phyloP scores from a whole-genome alignment of 2,329 filamentous ascomycete species.

The Fusarium udum region DNA sequence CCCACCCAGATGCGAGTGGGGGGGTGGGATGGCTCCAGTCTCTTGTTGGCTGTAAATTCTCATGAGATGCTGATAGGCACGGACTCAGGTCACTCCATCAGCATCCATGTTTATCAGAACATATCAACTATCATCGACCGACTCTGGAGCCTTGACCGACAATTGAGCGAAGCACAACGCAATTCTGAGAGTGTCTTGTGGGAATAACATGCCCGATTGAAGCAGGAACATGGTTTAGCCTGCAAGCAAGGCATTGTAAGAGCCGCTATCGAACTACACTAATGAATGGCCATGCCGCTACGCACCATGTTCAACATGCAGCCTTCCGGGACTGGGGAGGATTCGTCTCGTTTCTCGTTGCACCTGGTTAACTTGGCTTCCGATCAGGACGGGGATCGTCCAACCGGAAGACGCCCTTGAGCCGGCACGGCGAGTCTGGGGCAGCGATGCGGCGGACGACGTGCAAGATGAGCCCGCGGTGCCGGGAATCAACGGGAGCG shows the following conservation, averaged over 20 bases:
- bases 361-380: constrained; percentile 27
- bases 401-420: constrained; percentile 39
- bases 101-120: constrained; percentile 36
- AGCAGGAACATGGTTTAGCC: constrained; percentile 19
- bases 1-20: constrained; percentile 6
- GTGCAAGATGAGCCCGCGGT: constrained; percentile 32
- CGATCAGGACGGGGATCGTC: constrained; percentile 33
- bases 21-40: constrained; percentile 18
- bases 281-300: constrained; percentile 4
- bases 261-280: neutral
- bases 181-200: neutral
- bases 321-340: constrained; percentile 34
- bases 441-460: constrained; percentile 20
- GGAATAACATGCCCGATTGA: constrained; percentile 8
- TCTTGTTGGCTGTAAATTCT: constrained; percentile 29
- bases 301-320: constrained; percentile 22
- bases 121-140: constrained; percentile 28
- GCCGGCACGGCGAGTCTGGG: constrained; percentile 32
- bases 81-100: constrained; percentile 31
- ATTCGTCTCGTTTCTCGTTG: constrained; percentile 12
- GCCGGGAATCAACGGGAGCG: constrained; percentile 40
- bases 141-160: constrained; percentile 32
- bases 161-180: constrained; percentile 12
- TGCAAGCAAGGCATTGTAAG: neutral
- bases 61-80: constrained; percentile 37